Evolutionary conservation across 805 yeast species (phyloP), one percentile per base, ranked within the genome.

Genomic region (Maudiozyma pseudohumilis): DNA sequence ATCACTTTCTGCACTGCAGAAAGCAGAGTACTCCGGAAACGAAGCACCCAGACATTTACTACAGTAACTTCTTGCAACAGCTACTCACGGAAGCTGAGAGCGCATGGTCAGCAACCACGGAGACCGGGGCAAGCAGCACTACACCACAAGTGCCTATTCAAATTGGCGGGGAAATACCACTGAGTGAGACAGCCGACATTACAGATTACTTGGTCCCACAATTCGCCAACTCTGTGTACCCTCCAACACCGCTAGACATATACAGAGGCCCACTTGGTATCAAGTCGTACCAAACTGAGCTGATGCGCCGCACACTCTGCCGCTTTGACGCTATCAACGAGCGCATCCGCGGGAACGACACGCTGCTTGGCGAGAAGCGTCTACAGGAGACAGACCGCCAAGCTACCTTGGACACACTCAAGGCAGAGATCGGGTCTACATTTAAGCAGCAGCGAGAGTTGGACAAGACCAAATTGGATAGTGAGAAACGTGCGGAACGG

Each of bases 331-430:
- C 52, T 15, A 43, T 66, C 15, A 47, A 60, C 12, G 24, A 40
- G 0, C 51, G 55, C 12, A 55, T 55, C 22, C 32, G 41, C 10
- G 27, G 42, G 11, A 49, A 55, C 26, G 45, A 47, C 9, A 35
- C 32, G 8, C 32, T 45, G 4, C 36, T 69, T 6, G 34, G 41
- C 7, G 40, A 45, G 2, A 42, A 62, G n/a, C 61, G 65, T 38
- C 25, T 50, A 1, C 53, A 55, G 35, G 69, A 69, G 27, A 68
- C 73, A 4, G 40, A 52, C 10, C 53, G 68, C 31, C 74, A 71
- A 40, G 40, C 52, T 19, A 34, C 48, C 6, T 43, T 69, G 17
- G 79, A 74, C 47, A 49, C 46, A 3, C 46, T 56, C 31, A 66
- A 68, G 46, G 50, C 43, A 2, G 52, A 56, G 23, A 65, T 70